Percentiles rank a stretch among this genome's conserved stretches.
Evolutionary conservation across 495 filamentous ascomycete genomes (phyloP).

Genomic region (Penicillium parvum): DNA sequence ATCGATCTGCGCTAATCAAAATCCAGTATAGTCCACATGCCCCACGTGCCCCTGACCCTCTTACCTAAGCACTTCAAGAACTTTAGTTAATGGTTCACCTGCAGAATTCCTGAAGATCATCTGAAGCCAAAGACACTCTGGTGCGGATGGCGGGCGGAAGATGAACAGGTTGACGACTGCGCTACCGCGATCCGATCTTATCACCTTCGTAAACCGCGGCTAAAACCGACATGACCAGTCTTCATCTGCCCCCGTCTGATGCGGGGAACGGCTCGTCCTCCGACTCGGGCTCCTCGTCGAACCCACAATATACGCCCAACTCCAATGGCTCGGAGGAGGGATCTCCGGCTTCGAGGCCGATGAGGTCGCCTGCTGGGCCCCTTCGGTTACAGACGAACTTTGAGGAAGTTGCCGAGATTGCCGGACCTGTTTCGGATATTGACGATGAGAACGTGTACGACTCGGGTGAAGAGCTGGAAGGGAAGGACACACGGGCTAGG

Average conservation of each 20-base stretch:
- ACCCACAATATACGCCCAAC: constrained; percentile 32
- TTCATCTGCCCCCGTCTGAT: constrained; percentile 23
- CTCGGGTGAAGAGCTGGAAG: constrained; percentile 27
- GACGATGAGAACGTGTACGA: constrained; percentile 28
- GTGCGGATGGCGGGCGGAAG: too few relatives aligned
- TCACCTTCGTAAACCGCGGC: too few relatives aligned
- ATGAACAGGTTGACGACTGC: too few relatives aligned
- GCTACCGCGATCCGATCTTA: too few relatives aligned
- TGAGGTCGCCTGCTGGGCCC: constrained; percentile 15
- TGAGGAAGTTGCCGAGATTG: constrained; percentile 10
- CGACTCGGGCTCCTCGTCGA: constrained; percentile 27
- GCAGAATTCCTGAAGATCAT: background rate
- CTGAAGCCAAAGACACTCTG: too few relatives aligned
- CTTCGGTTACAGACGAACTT: constrained; percentile 39
- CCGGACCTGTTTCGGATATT: constrained; percentile 20
- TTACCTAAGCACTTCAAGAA: background rate
- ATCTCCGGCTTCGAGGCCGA: constrained; percentile 4
- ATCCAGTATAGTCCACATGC: too few relatives aligned
- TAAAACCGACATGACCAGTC: constrained; percentile 24
- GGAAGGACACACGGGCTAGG: constrained; percentile 11
- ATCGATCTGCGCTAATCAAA: too few relatives aligned
- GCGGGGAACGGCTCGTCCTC: constrained; percentile 27
- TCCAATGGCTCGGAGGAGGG: constrained; percentile 32
- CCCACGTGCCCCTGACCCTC: background rate
- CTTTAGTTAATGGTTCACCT: background rate